Conservation (phyloP, 352 stramenopile species). For the Pilasporangium apinafurcum region DNA sequence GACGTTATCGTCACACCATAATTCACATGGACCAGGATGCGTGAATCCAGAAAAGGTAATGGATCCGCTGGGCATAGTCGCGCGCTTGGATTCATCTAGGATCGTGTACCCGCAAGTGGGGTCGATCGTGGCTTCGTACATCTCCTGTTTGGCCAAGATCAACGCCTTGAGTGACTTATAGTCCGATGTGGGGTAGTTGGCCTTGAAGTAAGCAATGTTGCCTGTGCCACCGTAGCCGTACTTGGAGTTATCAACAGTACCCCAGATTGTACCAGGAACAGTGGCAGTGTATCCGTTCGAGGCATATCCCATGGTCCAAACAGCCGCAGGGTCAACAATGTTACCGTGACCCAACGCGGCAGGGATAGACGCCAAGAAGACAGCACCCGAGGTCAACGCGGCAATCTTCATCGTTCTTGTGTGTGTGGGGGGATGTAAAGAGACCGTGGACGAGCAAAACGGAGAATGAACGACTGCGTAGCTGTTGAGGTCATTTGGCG, state of each 20-base stretch:
- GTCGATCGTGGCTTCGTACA: constrained; percentile 9
- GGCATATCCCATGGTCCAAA: constrained; percentile 18
- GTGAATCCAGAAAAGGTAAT: constrained; percentile 48
- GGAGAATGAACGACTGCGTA: neutral
- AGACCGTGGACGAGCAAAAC: neutral
- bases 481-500: neutral
- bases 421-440: neutral
- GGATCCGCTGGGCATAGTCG: constrained; percentile 20
- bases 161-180: constrained; percentile 18
- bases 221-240: constrained; percentile 17
- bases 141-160: constrained; percentile 18
- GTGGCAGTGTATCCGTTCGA: constrained; percentile 18
- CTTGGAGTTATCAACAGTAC: constrained; percentile 8
- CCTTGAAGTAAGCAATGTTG: constrained; percentile 15
- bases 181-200: constrained; percentile 18
- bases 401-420: neutral
- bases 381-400: neutral
- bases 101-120: constrained; percentile 15
- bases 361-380: constrained; percentile 5
- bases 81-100: constrained; percentile 21
- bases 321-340: constrained; percentile 33
- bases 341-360: constrained; percentile 16
- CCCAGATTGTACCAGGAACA: constrained; percentile 13
- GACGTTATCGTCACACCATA: constrained; percentile 53
- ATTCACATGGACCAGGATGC: constrained; percentile 49